Conservation (phyloP, 371 early-diverging fungal genomes). For the Saksenaea oblongispora region DNA sequence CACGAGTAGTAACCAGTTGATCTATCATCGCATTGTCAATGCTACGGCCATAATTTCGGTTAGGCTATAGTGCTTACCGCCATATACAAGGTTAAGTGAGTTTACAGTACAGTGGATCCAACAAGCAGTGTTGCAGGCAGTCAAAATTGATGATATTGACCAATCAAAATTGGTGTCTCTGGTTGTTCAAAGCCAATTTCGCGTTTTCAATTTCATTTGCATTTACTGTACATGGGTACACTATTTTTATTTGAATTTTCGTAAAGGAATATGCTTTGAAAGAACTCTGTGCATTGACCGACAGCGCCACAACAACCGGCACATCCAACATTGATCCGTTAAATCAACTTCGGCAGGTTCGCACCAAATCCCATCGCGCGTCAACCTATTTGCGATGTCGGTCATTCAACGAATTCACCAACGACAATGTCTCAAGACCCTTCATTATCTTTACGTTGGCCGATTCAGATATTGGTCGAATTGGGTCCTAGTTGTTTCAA, state of each 20-base stretch:
- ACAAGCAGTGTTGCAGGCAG: too few species aligned
- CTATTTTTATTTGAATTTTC: neutral
- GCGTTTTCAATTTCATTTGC: too few species aligned
- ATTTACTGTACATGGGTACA: too few species aligned
- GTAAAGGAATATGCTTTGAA: neutral
- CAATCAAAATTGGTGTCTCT: too few species aligned
- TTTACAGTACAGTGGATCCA: too few species aligned
- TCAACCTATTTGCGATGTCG: neutral
- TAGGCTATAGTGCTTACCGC: neutral
- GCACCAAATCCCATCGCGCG: neutral
- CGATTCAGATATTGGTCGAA: too few species aligned
- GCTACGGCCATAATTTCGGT: neutral
- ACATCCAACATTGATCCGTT: neutral
- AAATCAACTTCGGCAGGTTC: neutral
- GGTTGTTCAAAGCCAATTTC: too few species aligned
- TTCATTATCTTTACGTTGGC: too few species aligned
- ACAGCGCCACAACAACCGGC: neutral
- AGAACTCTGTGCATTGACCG: neutral
- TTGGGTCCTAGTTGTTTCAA: too few species aligned
- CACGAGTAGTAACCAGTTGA: conserved; percentile 71
- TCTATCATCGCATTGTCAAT: conserved; percentile 31
- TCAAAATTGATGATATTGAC: too few species aligned
- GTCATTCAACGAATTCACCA: neutral
- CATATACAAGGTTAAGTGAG: neutral
- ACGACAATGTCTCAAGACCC: neutral